Conservation (phyloP, 2,329 filamentous ascomycete species). For the Calonectria naviculata region DNA sequence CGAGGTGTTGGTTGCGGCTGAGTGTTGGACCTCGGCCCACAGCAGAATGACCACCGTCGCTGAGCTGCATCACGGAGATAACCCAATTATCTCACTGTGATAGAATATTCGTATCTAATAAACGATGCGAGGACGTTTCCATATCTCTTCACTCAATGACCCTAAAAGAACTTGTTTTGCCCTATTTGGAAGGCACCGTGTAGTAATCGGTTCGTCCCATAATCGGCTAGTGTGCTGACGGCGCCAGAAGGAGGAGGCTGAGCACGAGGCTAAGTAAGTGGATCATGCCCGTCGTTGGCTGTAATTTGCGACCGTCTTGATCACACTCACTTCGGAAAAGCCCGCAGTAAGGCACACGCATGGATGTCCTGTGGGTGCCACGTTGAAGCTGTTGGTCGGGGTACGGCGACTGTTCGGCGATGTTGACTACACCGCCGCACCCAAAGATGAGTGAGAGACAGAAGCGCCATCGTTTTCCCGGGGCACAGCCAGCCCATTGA, state of each 20-base stretch:
- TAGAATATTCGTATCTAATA: neutral
- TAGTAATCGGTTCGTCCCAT: neutral
- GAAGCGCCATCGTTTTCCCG: neutral
- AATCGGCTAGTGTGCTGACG: slow-evolving; percentile 2
- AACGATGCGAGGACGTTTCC: no score
- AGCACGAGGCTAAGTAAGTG: slow-evolving; percentile 1
- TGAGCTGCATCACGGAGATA: neutral
- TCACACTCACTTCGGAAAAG: neutral
- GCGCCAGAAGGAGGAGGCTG: neutral
- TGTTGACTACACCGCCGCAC: neutral
- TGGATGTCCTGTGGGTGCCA: neutral
- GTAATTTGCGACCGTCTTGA: neutral
- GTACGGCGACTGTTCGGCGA: neutral
- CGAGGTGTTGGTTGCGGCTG: neutral
- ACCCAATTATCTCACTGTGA: neutral
- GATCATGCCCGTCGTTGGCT: neutral
- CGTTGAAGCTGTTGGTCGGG: neutral
- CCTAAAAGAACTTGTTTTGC: neutral
- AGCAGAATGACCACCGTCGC: neutral
- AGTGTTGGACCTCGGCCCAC: neutral
- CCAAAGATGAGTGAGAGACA: neutral
- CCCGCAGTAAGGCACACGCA: neutral
- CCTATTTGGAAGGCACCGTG: neutral
- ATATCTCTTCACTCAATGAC: neutral
- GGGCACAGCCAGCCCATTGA: neutral